Percentiles rank a stretch among this genome's conserved stretches.
These are phyloP conservation scores for Ascochyta clinopodiicola DNA, from an alignment of 2,329 filamentous ascomycete species.

Conservation along the genomic window DNA sequence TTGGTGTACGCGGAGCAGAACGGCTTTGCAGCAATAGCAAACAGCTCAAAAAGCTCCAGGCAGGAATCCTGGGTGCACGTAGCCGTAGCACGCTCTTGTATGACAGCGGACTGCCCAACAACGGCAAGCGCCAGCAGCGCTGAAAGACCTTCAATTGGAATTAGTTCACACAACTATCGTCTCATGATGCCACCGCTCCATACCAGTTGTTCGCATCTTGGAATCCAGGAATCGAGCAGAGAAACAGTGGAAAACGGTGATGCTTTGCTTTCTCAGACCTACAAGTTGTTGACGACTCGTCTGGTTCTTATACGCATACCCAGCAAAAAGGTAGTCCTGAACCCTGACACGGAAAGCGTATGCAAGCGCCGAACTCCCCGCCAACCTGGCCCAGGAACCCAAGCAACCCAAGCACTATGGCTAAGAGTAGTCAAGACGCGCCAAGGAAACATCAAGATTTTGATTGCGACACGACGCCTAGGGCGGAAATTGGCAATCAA, in stretches of 20 bases:
- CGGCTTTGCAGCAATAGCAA: too few species aligned
- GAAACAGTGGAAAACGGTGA: not conserved
- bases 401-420: slow-evolving; percentile 29
- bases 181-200: not conserved
- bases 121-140: slow-evolving; percentile 17
- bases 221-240: not conserved
- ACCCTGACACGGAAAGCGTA: not conserved
- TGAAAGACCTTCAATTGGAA: slow-evolving; percentile 1
- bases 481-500: slow-evolving; percentile 4
- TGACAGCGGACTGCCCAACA: slow-evolving; percentile 15
- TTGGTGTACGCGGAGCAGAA: too few species aligned
- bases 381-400: slow-evolving; percentile 7
- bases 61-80: too few species aligned
- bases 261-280: not conserved
- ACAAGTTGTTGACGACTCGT: not conserved
- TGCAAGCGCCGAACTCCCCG: slow-evolving; percentile 3
- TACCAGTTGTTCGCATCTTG: slow-evolving; percentile 13
- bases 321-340: not conserved
- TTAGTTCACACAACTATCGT: not conserved
- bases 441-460: slow-evolving; percentile 10
- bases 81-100: slow-evolving; percentile 13
- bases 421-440: slow-evolving; percentile 26
- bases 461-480: slow-evolving; percentile 11
- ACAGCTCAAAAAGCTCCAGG: too few species aligned
- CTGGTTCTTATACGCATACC: slow-evolving; percentile 7